A percentile compares a stretch with the other conserved stretches of the same genome.
phyloP scores from a whole-genome alignment of 805 yeast genomes.

The Sugiyamaella floridensis region DNA sequence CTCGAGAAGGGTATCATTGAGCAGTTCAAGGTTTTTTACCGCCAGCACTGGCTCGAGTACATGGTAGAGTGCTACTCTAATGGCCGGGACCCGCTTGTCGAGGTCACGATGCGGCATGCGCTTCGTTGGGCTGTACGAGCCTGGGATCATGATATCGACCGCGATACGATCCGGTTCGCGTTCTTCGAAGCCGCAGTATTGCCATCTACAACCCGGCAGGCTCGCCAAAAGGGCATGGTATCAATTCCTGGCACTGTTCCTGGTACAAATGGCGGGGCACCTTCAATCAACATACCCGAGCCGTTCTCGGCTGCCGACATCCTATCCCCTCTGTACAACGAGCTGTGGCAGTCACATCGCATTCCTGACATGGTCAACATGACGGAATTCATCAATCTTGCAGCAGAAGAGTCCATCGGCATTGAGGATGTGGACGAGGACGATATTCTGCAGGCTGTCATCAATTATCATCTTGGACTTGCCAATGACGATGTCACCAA shows the following conservation, averaged over 20 bases:
- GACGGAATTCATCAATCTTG: not conserved
- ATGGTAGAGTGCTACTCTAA: slow-evolving; percentile 1
- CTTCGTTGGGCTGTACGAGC: slow-evolving; percentile 1
- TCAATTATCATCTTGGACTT: slow-evolving; percentile 7
- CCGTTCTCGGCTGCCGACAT: slow-evolving; percentile 2
- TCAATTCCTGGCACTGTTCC: not conserved
- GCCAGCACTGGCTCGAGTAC: slow-evolving; percentile 8
- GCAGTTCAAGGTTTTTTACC: slow-evolving; percentile 6
- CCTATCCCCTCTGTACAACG: slow-evolving; percentile 3
- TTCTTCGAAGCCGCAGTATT: slow-evolving; percentile 6
- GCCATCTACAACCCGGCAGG: not conserved
- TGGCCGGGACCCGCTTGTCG: slow-evolving; percentile 5
- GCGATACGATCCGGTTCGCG: not conserved
- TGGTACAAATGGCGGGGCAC: not conserved
- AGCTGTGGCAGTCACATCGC: slow-evolving; percentile 8
- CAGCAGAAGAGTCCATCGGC: slow-evolving; percentile 2
- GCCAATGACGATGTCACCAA: not conserved
- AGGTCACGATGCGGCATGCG: slow-evolving; percentile 4
- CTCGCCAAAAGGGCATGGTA: not conserved
- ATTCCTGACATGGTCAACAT: slow-evolving; percentile 5
- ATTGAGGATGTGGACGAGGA: slow-evolving; percentile 4
- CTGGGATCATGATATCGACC: slow-evolving; percentile 8
- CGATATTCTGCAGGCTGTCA: slow-evolving; percentile 6
- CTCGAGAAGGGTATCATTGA: slow-evolving; percentile 9
- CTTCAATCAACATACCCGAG: not conserved